Evolutionary conservation across 495 filamentous ascomycete species (phyloP).

Genomic region (Copromyces sp.): DNA sequence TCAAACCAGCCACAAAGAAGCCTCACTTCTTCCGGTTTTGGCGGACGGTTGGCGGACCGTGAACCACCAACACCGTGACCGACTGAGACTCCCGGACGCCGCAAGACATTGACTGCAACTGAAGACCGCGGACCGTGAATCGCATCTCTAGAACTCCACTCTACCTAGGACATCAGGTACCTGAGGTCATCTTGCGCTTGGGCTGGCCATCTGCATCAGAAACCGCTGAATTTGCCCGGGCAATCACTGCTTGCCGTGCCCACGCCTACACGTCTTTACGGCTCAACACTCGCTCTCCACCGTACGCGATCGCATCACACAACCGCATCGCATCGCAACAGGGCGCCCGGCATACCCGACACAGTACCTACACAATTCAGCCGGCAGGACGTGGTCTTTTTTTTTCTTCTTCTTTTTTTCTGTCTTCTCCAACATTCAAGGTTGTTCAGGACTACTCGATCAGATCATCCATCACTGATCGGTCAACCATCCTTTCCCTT

Average conservation of each 20-base stretch:
- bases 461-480: not conserved
- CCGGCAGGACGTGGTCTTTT: not conserved
- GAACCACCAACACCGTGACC: not conserved
- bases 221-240: not conserved
- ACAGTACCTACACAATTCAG: not conserved
- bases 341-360: not conserved
- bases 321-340: not conserved
- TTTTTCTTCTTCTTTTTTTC: not conserved
- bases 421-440: not conserved
- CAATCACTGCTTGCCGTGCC: not conserved
- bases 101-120: not conserved
- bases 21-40: not conserved
- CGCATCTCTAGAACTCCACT: not conserved
- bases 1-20: not conserved
- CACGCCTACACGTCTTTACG: constrained; percentile 1
- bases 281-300: not conserved
- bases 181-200: not conserved
- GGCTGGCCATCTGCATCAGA: not conserved
- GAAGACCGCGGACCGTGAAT: not conserved
- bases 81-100: not conserved
- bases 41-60: not conserved
- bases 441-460: not conserved
- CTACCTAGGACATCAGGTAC: not conserved
- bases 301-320: not conserved
- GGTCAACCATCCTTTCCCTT: not conserved